Percentiles rank a stretch among this genome's conserved stretches.
These are phyloP conservation scores for Amyloporia xantha DNA, from an alignment of 768 basidiomycete species.

Conservation along the genomic window DNA sequence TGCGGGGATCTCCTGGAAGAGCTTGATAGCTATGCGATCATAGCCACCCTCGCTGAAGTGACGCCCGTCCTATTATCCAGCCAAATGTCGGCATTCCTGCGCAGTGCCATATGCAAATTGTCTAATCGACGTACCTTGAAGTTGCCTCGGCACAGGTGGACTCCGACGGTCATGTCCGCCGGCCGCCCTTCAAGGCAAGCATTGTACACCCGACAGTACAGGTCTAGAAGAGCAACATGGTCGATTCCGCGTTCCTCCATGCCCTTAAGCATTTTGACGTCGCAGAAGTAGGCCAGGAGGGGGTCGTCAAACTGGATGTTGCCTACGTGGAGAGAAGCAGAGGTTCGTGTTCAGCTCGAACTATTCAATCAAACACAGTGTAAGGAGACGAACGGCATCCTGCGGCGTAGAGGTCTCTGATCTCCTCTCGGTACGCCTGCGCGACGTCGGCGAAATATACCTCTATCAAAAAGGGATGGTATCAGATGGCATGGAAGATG, in stretches of 20 bases:
- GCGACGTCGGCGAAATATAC: conserved; percentile 46
- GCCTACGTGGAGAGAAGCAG: conserved; percentile 5
- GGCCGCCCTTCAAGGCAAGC: conserved; percentile 46
- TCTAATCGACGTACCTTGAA: conserved; percentile 20
- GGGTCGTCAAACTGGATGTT: conserved; percentile 45
- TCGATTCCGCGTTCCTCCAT: conserved; percentile 59
- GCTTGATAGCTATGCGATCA: conserved; percentile 43
- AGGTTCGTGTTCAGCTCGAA: no score
- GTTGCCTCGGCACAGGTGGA: conserved; percentile 55
- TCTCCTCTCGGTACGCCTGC: conserved; percentile 38
- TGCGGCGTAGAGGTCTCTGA: conserved; percentile 36
- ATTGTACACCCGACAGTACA: conserved; percentile 60
- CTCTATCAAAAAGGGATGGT: conserved; percentile 13
- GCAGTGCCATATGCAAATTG: no score
- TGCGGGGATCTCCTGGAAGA: conserved; percentile 54
- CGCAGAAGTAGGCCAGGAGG: conserved; percentile 57
- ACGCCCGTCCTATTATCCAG: conserved; percentile 26
- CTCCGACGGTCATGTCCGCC: conserved; percentile 44
- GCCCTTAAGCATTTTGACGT: conserved; percentile 43
- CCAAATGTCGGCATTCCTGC: background rate
- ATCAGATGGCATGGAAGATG: conserved; percentile 9
- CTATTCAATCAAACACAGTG: background rate
- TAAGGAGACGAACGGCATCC: conserved; percentile 25
- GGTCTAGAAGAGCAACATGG: conserved; percentile 56
- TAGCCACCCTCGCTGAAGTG: conserved; percentile 61